Evolutionary conservation across 495 filamentous ascomycete species (phyloP).

Genomic region (Tuber microsphaerosporum): DNA sequence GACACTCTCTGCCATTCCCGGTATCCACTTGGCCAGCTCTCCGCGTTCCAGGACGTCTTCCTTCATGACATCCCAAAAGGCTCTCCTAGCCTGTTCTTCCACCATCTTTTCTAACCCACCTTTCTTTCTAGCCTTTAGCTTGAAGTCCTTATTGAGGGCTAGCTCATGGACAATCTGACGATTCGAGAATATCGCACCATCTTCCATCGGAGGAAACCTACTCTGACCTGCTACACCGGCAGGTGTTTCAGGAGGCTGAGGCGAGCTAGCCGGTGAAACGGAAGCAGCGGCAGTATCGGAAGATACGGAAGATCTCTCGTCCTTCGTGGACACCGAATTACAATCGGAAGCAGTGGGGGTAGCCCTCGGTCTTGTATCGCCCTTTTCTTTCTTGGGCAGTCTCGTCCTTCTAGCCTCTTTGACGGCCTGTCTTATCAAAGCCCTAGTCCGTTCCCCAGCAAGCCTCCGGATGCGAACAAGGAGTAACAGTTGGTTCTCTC

Average conservation of each 20-base stretch:
- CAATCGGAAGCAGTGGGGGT: conserved; percentile 41
- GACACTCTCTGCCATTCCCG: conserved; percentile 78
- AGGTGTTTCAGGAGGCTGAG: conserved; percentile 45
- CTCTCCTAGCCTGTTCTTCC: conserved; percentile 46
- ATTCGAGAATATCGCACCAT: conserved; percentile 49
- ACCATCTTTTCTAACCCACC: conserved; percentile 49
- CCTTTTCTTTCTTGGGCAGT: conserved; percentile 60
- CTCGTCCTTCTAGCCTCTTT: conserved; percentile 67
- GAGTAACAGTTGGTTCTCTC: conserved; percentile 84
- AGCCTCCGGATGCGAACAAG: conserved; percentile 84
- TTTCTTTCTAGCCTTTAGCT: conserved; percentile 48
- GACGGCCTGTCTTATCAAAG: conserved; percentile 73
- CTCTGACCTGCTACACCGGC: conserved; percentile 45
- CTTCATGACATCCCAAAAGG: conserved; percentile 72
- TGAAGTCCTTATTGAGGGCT: conserved; percentile 78
- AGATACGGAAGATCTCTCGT: conserved; percentile 4
- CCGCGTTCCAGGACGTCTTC: conserved; percentile 59
- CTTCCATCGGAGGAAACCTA: conserved; percentile 38
- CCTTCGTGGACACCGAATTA: conserved; percentile 22
- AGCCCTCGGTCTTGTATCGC: conserved; percentile 62
- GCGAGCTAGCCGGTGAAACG: conserved; percentile 13
- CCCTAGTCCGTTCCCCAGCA: conserved; percentile 75
- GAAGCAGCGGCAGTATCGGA: conserved; percentile 5
- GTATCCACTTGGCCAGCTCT: conserved; percentile 66
- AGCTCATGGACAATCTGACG: conserved; percentile 82